phyloP scores from a whole-genome alignment of 768 basidiomycete species.

The Trametes villosa region DNA sequence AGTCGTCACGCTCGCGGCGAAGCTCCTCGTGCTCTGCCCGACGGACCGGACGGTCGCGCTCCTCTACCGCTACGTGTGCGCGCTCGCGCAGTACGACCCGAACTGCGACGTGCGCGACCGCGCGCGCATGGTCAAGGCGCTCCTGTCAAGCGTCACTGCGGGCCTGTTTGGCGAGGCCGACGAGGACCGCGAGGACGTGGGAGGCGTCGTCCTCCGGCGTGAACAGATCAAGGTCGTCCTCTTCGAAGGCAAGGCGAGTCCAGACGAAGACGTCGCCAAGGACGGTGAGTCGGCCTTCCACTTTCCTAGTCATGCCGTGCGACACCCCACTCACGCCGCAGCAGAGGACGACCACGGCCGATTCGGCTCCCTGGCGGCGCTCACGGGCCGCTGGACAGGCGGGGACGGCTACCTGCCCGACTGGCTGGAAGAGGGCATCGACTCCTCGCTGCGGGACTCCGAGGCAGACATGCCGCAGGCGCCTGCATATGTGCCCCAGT shows the following conservation, averaged over 20 bases:
- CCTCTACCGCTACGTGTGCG: constrained; percentile 74
- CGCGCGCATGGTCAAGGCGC: constrained; percentile 73
- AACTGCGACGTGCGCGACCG: constrained; percentile 93
- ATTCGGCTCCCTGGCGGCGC: constrained; percentile 69
- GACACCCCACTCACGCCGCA: not conserved
- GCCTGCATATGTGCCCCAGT: constrained; percentile 39
- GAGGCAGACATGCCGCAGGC: constrained; percentile 52
- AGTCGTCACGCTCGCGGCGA: constrained; percentile 82
- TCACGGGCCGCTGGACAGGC: constrained; percentile 59
- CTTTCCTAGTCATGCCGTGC: not conserved
- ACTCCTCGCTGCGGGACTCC: constrained; percentile 71
- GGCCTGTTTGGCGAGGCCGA: constrained; percentile 29
- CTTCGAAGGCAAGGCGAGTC: constrained; percentile 71
- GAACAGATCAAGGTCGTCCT: constrained; percentile 84
- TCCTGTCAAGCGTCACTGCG: constrained; percentile 59
- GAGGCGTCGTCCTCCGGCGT: constrained; percentile 77
- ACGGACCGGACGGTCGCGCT: constrained; percentile 51
- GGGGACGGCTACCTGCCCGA: constrained; percentile 68
- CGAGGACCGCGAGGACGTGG: constrained; percentile 46
- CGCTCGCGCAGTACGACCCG: constrained; percentile 84
- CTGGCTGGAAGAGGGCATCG: constrained; percentile 88
- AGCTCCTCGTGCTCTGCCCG: constrained; percentile 75
- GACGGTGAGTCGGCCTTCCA: constrained; percentile 4
- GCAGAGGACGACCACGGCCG: constrained; percentile 45
- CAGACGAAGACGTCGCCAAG: constrained; percentile 38